phyloP scores from a whole-genome alignment of 768 basidiomycete genomes.

The Termitomyces sp. region DNA sequence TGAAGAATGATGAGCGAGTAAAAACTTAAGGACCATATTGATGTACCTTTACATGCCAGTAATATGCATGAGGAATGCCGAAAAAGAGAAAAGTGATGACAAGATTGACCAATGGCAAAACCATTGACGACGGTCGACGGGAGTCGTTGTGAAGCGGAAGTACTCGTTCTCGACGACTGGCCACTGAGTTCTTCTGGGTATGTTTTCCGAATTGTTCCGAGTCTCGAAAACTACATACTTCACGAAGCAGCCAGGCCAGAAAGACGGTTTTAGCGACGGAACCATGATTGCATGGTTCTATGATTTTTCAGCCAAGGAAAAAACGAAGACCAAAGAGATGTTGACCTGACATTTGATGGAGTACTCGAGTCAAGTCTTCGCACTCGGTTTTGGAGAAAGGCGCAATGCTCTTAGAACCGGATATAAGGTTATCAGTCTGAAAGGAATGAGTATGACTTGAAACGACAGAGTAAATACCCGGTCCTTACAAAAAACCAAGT shows the following conservation, averaged over 20 bases:
- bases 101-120: conserved; percentile 26
- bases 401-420: conserved; percentile 34
- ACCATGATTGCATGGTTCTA: conserved; percentile 26
- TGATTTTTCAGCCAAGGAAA: background rate
- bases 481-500: conserved; percentile 41
- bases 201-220: conserved; percentile 38
- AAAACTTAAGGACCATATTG: background rate
- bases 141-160: conserved; percentile 5
- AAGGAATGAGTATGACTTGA: background rate
- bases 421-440: conserved; percentile 44
- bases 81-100: conserved; percentile 41
- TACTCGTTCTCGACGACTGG: conserved; percentile 15
- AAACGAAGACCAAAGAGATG: background rate
- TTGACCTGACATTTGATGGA: conserved; percentile 30
- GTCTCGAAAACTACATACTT: conserved; percentile 44
- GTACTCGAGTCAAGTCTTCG: conserved; percentile 38
- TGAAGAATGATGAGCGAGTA: background rate
- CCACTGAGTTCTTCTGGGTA: conserved; percentile 26
- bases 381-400: conserved; percentile 53
- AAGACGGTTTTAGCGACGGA: conserved; percentile 39
- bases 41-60: conserved; percentile 37
- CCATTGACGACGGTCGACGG: conserved; percentile 16
- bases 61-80: conserved; percentile 46
- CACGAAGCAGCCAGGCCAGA: conserved; percentile 44
- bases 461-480: background rate